Conservation (phyloP, 2,329 filamentous ascomycete genomes). For the Berkeleyomyces rouxiae region DNA sequence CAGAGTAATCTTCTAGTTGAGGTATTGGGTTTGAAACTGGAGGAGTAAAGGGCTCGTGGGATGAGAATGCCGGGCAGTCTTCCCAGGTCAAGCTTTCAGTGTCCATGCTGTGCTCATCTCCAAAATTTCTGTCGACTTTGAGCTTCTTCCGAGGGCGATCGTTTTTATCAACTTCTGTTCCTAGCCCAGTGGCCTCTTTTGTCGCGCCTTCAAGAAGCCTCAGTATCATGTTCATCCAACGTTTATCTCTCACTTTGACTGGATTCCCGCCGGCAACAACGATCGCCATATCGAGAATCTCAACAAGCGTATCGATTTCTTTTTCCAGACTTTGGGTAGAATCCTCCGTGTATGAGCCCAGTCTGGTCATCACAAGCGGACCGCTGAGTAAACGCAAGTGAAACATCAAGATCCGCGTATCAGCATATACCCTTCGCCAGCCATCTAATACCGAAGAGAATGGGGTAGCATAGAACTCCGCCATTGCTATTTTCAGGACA, state of each 20-base stretch:
- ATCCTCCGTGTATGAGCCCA: not conserved
- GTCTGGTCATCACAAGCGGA: not conserved
- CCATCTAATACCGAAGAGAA: constrained; percentile 32
- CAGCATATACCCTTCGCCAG: constrained; percentile 58
- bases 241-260: constrained; percentile 14
- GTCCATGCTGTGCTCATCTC: not conserved
- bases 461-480: constrained; percentile 12
- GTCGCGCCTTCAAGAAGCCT: constrained; percentile 9
- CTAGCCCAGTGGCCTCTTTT: not conserved
- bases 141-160: constrained; percentile 11
- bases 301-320: constrained; percentile 39
- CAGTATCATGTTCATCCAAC: constrained; percentile 12
- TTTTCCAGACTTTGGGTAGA: constrained; percentile 8
- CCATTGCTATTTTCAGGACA: constrained; percentile 8
- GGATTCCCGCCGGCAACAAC: constrained; percentile 33
- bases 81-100: constrained; percentile 16
- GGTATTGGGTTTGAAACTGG: constrained; percentile 26
- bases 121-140: not conserved
- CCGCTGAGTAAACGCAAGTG: constrained; percentile 20
- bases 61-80: constrained; percentile 7
- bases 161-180: not conserved
- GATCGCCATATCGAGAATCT: constrained; percentile 55
- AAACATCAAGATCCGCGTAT: constrained; percentile 50
- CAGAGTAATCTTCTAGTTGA: constrained; percentile 29
- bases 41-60: constrained; percentile 23